Evolutionary conservation across 2,329 filamentous ascomycete genomes (phyloP), one percentile per base, ranked within the genome.

Genomic region (Venturiaceae sp.): DNA sequence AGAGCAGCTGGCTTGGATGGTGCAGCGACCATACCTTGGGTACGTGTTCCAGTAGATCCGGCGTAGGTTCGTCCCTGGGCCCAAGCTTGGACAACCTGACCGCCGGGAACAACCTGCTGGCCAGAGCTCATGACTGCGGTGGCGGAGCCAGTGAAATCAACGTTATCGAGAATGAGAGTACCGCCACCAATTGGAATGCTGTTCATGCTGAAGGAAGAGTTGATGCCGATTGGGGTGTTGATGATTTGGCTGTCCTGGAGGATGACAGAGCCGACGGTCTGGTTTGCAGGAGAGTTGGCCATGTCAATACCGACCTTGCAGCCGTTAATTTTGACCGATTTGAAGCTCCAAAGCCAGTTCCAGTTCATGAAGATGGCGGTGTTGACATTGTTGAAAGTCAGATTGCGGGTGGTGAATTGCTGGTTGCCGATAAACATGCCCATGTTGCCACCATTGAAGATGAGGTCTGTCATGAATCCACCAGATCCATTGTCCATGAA

Each of bases 131-230:
- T 77, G 57, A 97, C 82, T 33, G 89, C 90, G 26, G 82, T 78
- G 6, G 80, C 78, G 57, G 88, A 83, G 58, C 83, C 85, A 53
- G 77, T 77, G 63, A 96, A 90, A 74, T 96, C 90, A 34, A 95
- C 89, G 64, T 96, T 96, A 74, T 96, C 89, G 11, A 97, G 72
- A 64, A 96, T 81, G 50, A 96, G 80, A 14, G 88, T 90, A 61
- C 89, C 90, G 67, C 91, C 92, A 65, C 88, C 88, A 58, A 79
- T 74, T 23, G 83, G 79, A 59, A 85, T 79, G 58, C 81, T 83
- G 64, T 81, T 79, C 74, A 86, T 88, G 9, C 84, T 80, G 59
- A 89, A 96, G 1, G 86, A 83, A 28, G 90, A 92, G 65, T 83
- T 83, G 66, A 96, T 80, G 64, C 88, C 92, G 58, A 90, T 81